Evolutionary conservation across 352 stramenopile species (phyloP).

Genomic region (Globisporangium echinulatum): DNA sequence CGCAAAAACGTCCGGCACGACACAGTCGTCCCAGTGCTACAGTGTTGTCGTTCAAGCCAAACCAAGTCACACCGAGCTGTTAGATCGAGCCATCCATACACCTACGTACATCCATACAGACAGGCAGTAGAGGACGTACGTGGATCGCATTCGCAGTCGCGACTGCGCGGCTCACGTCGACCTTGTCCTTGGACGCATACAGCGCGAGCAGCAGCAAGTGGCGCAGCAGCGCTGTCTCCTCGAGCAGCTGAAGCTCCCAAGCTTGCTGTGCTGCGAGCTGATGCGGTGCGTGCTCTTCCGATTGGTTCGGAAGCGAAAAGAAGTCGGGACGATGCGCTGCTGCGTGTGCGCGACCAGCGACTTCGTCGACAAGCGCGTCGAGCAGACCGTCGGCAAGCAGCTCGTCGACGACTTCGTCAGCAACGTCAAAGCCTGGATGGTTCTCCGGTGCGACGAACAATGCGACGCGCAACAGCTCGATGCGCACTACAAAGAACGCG

Average conservation of each 20-base stretch:
- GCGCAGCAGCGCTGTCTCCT: conserved; percentile 52
- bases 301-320: conserved; percentile 16
- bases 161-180: conserved; percentile 24
- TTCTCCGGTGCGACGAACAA: conserved; percentile 16
- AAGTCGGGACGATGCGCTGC: conserved; percentile 27
- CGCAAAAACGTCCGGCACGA: conserved; percentile 28
- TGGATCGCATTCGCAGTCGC: conserved; percentile 30
- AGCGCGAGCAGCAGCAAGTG: conserved; percentile 51
- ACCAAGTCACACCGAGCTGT: background rate
- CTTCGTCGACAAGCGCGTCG: conserved; percentile 50
- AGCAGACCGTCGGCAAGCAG: conserved; percentile 51
- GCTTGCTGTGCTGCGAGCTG: conserved; percentile 24
- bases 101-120: background rate
- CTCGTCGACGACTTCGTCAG: conserved; percentile 35
- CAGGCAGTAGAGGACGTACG: conserved; percentile 7
- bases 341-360: conserved; percentile 26
- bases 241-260: conserved; percentile 54
- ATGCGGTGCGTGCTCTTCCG: conserved; percentile 6
- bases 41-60: conserved; percentile 1
- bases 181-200: conserved; percentile 29
- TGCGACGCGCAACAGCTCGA: conserved; percentile 44
- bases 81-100: background rate
- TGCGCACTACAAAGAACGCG: conserved; percentile 44
- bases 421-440: conserved; percentile 26
- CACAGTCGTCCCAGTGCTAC: conserved; percentile 21